Conservation (phyloP, 108 stramenopile genomes). For the Conticribra guillardii region DNA sequence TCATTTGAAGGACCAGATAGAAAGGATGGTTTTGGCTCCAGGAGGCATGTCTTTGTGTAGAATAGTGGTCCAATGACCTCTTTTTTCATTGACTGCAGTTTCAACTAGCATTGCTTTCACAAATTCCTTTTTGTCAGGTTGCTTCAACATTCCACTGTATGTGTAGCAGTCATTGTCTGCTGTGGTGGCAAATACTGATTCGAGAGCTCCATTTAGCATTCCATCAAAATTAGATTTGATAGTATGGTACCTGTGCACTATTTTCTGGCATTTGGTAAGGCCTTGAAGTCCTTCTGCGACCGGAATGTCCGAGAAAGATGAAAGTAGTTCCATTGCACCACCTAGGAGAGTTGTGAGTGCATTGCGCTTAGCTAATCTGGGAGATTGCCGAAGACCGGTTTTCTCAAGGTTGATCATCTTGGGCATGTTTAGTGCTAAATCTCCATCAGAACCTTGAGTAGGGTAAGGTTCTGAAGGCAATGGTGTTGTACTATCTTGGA, state of each 20-base stretch:
- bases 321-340: not conserved
- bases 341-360: not conserved
- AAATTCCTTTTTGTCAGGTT: conserved; percentile 5
- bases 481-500: too few species aligned
- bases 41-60: not conserved
- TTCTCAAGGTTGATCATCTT: not conserved
- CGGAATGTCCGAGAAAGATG: not conserved
- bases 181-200: not conserved
- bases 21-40: conserved; percentile 9
- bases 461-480: too few species aligned
- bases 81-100: conserved; percentile 14
- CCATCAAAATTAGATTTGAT: not conserved
- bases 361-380: not conserved
- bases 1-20: conserved; percentile 23
- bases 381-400: not conserved
- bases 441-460: not conserved
- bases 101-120: conserved; percentile 23
- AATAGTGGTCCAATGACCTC: conserved; percentile 23
- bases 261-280: not conserved
- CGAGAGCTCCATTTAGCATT: not conserved
- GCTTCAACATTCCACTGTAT: conserved; percentile 4
- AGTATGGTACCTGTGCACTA: not conserved
- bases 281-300: not conserved
- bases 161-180: conserved; percentile 4
- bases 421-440: not conserved